Evolutionary conservation across 2,329 filamentous ascomycete genomes (phyloP), one percentile per base, ranked within the genome.

Genomic region (Phoma sp.): DNA sequence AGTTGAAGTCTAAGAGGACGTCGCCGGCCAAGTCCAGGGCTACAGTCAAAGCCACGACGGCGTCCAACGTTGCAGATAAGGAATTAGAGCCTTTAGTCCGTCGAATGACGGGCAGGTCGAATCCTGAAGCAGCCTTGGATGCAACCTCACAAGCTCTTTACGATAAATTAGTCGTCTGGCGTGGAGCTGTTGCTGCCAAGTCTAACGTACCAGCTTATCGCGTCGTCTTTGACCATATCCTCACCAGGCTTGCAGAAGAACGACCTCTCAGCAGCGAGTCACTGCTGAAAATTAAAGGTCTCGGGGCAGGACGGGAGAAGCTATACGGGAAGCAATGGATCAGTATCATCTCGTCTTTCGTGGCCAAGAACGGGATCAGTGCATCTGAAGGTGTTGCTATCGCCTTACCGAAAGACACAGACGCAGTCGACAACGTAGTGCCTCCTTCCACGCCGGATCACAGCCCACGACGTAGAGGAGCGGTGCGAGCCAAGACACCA

Each of bases 241-340:
- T 76, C 11, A 26, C 51, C 10, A 33, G 51, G 2, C 57, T 76
- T 6, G 73, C 71, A 5, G 46, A 42, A 15, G 43, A 53, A 15
- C 62, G 64, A 5, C 73, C 72, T 5, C 26, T 42, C 1, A 45
- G 61, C 12, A 49, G 60, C 7, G 53, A 58, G 1, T 43, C 58
- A 2, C 33, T 76, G 17, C 49, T 66, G 5, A 23, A 51, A 11
- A 47, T 74, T 12, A 64, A 64, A 28, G 71, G 69, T 1, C 59
- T 75, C 10, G 68, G 69, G 15, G 17, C 42, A 4, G 45, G 57
- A 7, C 39, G 56, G 29, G 46, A 61, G 18, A 64, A 58, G 20
- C 6, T 11, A 4, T 74, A 70, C 21, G 73, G 72, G 1, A 47
- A 62, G 1, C 60, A 59, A 6, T 71, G 67, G 64, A 56, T 75